phyloP scores from a whole-genome alignment of 106 monocot genomes.

The Posidonia australis region DNA sequence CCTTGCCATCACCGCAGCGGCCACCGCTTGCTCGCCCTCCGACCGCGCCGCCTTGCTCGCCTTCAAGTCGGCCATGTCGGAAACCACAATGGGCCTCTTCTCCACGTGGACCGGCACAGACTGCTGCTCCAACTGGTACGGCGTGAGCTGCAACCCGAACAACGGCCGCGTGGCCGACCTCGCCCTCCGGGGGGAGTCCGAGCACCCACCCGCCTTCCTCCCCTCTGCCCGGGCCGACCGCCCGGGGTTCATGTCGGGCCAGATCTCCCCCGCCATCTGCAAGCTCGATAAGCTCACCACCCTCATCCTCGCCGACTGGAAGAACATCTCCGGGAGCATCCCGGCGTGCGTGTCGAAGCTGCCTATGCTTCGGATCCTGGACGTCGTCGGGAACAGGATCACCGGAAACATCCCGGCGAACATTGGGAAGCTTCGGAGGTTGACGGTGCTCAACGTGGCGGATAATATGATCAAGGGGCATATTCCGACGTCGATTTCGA shows the following conservation, averaged over 20 bases:
- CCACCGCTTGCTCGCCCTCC: constrained; percentile 16
- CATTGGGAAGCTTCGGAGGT: constrained; percentile 42
- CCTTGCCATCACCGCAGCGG: not conserved
- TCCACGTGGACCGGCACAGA: constrained; percentile 30
- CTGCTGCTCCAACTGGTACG: constrained; percentile 77
- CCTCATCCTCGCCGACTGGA: constrained; percentile 82
- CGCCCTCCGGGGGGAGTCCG: constrained; percentile 34
- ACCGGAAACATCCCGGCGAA: constrained; percentile 47
- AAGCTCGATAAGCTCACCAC: constrained; percentile 40
- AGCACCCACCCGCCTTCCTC: constrained; percentile 46
- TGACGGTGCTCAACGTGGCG: constrained; percentile 78
- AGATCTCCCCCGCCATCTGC: constrained; percentile 49
- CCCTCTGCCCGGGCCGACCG: constrained; percentile 28
- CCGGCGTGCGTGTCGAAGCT: constrained; percentile 60
- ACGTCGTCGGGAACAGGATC: constrained; percentile 71
- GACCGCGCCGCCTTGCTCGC: constrained; percentile 18
- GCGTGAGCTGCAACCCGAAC: constrained; percentile 46
- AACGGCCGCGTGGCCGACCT: constrained; percentile 19
- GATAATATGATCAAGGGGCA: constrained; percentile 58
- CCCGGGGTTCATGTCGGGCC: constrained; percentile 66
- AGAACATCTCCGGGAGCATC: constrained; percentile 57
- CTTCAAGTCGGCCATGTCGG: constrained; percentile 21
- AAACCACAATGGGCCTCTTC: constrained; percentile 17
- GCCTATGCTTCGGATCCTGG: constrained; percentile 49
- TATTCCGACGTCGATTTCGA: constrained; percentile 51